Percentiles rank a stretch among this genome's conserved stretches.
phyloP scores from a whole-genome alignment of 352 stramenopile species.

The Phytophthora aleatoria region DNA sequence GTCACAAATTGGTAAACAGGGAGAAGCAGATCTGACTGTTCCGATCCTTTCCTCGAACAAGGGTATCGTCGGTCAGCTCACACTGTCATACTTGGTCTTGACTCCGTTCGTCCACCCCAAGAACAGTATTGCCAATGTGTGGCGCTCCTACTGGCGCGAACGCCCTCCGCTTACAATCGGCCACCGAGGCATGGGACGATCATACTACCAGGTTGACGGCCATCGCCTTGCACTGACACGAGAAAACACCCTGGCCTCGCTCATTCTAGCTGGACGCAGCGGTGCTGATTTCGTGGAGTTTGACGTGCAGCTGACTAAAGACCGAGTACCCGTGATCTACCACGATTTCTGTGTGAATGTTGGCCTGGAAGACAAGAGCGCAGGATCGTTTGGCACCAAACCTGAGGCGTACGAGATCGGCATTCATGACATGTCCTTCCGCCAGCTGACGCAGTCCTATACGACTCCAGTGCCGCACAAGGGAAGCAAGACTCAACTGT shows the following conservation, averaged over 20 bases:
- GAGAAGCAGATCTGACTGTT: slow-evolving; percentile 57
- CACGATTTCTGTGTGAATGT: slow-evolving; percentile 79
- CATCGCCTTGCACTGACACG: slow-evolving; percentile 65
- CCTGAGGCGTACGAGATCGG: slow-evolving; percentile 67
- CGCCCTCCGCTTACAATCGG: slow-evolving; percentile 60
- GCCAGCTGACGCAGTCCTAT: slow-evolving; percentile 58
- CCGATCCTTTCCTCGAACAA: slow-evolving; percentile 45
- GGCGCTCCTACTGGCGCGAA: slow-evolving; percentile 73
- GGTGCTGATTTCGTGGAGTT: slow-evolving; percentile 86
- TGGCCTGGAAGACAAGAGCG: slow-evolving; percentile 61
- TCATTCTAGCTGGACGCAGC: slow-evolving; percentile 67
- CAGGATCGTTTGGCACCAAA: slow-evolving; percentile 47
- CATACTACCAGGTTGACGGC: slow-evolving; percentile 68
- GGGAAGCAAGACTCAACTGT: slow-evolving; percentile 30
- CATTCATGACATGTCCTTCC: slow-evolving; percentile 71
- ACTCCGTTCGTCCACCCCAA: slow-evolving; percentile 54
- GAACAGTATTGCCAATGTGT: slow-evolving; percentile 64
- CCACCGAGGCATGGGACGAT: slow-evolving; percentile 79
- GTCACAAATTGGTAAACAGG: slow-evolving; percentile 54
- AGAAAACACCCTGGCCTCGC: slow-evolving; percentile 80
- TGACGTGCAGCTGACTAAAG: slow-evolving; percentile 84
- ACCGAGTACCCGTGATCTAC: slow-evolving; percentile 76
- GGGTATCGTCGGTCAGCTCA: slow-evolving; percentile 51
- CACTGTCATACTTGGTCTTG: slow-evolving; percentile 58
- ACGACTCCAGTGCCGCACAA: slow-evolving; percentile 47